phyloP scores from a whole-genome alignment of 805 yeast species.

The Grigorovia jiainica region DNA sequence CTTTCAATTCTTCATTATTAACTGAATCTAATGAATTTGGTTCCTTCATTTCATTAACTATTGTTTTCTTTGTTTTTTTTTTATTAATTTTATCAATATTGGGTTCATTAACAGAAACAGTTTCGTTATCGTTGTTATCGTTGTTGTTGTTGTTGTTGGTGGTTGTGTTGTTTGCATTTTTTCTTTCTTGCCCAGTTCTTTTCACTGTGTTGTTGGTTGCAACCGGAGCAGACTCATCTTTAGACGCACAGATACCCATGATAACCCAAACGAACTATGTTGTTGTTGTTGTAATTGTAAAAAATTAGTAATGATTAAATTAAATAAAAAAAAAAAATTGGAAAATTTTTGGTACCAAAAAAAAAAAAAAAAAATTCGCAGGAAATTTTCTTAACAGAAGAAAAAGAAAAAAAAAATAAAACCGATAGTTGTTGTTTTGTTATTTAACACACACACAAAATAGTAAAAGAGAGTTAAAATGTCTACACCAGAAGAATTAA shows the following conservation, averaged over 20 bases:
- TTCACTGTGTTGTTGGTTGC: neutral
- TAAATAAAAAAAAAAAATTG: too few species aligned
- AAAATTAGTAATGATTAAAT: too few species aligned
- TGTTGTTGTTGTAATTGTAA: too few species aligned
- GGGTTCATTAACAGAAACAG: too few species aligned
- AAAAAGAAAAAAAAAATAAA: too few species aligned
- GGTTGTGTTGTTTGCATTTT: neutral
- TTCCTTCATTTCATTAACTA: neutral
- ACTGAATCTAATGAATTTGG: slow-evolving; percentile 1
- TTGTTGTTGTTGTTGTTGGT: neutral
- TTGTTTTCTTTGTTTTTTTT: neutral
- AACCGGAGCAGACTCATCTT: slow-evolving; percentile 4
- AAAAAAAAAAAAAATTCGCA: too few species aligned
- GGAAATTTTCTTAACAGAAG: too few species aligned
- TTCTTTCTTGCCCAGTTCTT: neutral
- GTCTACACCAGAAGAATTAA: slow-evolving; percentile 20
- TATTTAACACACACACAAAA: neutral
- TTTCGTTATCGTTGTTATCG: neutral
- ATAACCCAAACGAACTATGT: too few species aligned
- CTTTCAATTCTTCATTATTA: slow-evolving; percentile 34
- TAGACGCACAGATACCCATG: slow-evolving; percentile 9
- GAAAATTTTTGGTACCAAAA: too few species aligned
- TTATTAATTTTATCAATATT: too few species aligned
- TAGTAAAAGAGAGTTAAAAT: neutral
- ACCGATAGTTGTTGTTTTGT: too few species aligned